phyloP scores from a whole-genome alignment of 176 grass and related monocot species.

The Puccinellia tenuiflora region DNA sequence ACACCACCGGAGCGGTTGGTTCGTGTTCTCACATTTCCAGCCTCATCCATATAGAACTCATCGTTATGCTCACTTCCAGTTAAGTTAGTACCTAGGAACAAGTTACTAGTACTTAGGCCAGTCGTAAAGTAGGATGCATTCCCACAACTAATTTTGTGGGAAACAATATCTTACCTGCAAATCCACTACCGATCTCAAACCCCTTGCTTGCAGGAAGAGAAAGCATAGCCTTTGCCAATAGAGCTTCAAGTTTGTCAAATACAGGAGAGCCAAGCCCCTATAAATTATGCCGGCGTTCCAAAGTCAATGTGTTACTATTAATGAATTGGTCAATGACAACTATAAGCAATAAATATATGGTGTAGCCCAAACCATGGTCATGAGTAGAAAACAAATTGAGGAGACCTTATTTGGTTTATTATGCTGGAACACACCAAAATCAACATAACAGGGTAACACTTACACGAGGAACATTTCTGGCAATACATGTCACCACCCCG shows the following conservation, averaged over 20 bases:
- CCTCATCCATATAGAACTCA: constrained; percentile 84
- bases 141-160: constrained; percentile 1
- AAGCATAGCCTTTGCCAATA: constrained; percentile 87
- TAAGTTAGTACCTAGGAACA: constrained; percentile 67
- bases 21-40: constrained; percentile 72
- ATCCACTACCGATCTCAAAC: constrained; percentile 98
- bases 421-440: constrained; percentile 3
- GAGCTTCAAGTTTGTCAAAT: constrained; percentile 98
- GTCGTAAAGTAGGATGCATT: constrained; percentile 12
- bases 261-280: constrained; percentile 94
- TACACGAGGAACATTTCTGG: constrained; percentile 95
- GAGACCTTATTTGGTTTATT: neutral
- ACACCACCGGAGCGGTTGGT: constrained; percentile 95
- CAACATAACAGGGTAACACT: constrained; percentile 33
- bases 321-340: neutral
- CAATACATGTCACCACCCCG: constrained; percentile 94
- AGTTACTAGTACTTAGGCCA: constrained; percentile 15
- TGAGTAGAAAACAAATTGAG: neutral
- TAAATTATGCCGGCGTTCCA: constrained; percentile 9
- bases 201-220: constrained; percentile 99
- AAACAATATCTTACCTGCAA: constrained; percentile 54
- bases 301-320: neutral
- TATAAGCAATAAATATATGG: constrained; percentile 5
- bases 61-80: constrained; percentile 99
- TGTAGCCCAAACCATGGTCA: neutral